Base-by-base conservation (phyloP, 371 early-diverging fungal species). In the Syncephalastrum contaminatum region DNA sequence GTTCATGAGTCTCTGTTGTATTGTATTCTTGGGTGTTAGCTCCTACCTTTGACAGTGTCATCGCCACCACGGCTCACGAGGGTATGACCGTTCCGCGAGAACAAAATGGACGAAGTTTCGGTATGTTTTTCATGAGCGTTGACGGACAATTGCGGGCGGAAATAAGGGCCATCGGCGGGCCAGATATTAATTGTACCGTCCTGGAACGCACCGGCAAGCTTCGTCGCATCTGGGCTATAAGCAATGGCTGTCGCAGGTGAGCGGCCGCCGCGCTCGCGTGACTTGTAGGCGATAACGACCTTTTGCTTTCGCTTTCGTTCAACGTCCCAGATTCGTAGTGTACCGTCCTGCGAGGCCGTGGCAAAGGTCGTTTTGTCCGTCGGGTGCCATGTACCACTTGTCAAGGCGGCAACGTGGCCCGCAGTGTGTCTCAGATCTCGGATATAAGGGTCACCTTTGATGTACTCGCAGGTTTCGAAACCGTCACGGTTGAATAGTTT, bases 371-470 rank as follows among this genome's bases (percentile, higher is more conserved):
- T 69, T 25, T 80, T 81, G 53, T 83, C 82, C 10, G 48, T 54
- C 0, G 96, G 96, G 69, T 91, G 88, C 98, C 98, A 97, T 24
- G 80, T 72, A 22, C 84, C 85, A 21, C 83, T 68, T 1, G 92
- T 94, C 24, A 98, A 59, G 4, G 90, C 84, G 3, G 91, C 86
- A 4, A 93, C 86, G 64, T 98, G 98, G 3, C 98, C 98, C 46
- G 82, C 83, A 10, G 96, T 96, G 36, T 92, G 69, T 20, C 92
- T 75, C 74, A 90, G 68, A 59, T 98, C 98, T 10, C 91, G 80
- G 44, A 98, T 83, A 60, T 98, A 98, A 46, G 92, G 93, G 67
- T 98, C 98, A 14, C 98, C 98, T 58, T 94, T 94, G 30, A 83
- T 80, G 56, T 76, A 95, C 54, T 93, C 92, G 4, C 70, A 72